A percentile compares a stretch with the other conserved stretches of the same genome.
Conservation (phyloP, 192 early-diverging fungal species). For the Phycomyces blakesleeanus region DNA sequence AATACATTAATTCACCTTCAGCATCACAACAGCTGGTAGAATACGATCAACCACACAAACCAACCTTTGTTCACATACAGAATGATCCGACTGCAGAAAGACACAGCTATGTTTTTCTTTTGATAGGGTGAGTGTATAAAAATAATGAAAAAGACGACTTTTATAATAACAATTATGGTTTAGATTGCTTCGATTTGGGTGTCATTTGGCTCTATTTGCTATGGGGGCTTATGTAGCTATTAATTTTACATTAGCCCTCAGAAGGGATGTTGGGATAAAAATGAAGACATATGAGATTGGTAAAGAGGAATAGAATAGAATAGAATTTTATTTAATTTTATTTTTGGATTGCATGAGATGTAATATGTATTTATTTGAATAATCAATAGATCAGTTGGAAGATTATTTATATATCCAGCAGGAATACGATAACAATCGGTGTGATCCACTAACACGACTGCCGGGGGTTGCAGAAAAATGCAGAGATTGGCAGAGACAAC, state of each 20-base stretch:
- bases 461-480: constrained; percentile 58
- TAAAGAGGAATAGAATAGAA: constrained; percentile 4
- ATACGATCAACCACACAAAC: not conserved
- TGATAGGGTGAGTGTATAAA: not conserved
- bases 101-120: not conserved
- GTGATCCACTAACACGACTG: constrained; percentile 45
- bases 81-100: not conserved
- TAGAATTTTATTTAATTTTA: not conserved
- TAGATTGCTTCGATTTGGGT: not conserved
- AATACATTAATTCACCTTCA: not conserved
- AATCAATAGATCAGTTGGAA: constrained; percentile 8
- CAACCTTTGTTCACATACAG: not conserved
- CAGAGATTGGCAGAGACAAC: constrained; percentile 53
- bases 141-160: not conserved
- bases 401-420: constrained; percentile 1
- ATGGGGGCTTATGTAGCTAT: constrained; percentile 1
- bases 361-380: not conserved
- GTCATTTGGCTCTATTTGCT: not conserved
- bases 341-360: not conserved
- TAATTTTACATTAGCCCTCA: constrained; percentile 2
- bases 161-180: not conserved
- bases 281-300: constrained; percentile 23
- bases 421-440: constrained; percentile 38
- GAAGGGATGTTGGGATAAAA: constrained; percentile 12
- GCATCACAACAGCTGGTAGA: not conserved